Base-by-base conservation (phyloP, 257 asterid species). In the Penstemon davidsonii region DNA sequence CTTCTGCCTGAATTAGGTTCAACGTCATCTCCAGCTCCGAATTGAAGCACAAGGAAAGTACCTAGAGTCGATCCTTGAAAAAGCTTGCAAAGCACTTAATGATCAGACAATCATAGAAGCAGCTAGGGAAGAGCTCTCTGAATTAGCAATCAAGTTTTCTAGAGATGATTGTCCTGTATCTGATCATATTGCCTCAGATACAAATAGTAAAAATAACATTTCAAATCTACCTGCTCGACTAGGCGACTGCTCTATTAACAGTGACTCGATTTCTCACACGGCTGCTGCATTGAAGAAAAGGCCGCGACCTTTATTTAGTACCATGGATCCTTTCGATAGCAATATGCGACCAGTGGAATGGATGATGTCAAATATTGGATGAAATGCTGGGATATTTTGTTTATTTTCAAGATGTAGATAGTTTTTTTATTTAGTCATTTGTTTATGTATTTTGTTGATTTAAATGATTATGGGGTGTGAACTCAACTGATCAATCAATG, bases 11-110 rank as follows among this genome's bases (percentile, higher is more conserved):
- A 61, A 54, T 60, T 79, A 84, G 89, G 89, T 84, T 44, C 89
- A 84, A 61, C 83, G 79, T 2, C 81, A 57, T 63, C 83, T 81
- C 44, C 84, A 84, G 73, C 73, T 84, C 11, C 68, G 89, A 56
- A 82, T 81, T 57, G 89, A 84, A 77, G 89, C 89, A 67, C 89
- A 84, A 67, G 86, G 81, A 52, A 81, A 79, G 76, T 84, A 84
- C 64, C 81, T 84, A 2, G 80, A 81, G 58, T 81, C 83, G 2
- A 84, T 84, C 60, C 89, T 84, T 4, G 89, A 79, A 43, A 84
- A 81, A 77, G 89, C 89, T 39, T 90, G 87, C 67, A 82, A 76
- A 68, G 78, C 82, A 15, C 85, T 87, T 6, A 82, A 79, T 40
- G 84, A 83, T 13, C 84, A 79, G 19, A 79, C 75, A 8, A 78